Percentiles rank a stretch among this genome's conserved stretches.
Evolutionary conservation across 2,329 filamentous ascomycete species (phyloP).

Genomic region (Cytospora schulzeri): DNA sequence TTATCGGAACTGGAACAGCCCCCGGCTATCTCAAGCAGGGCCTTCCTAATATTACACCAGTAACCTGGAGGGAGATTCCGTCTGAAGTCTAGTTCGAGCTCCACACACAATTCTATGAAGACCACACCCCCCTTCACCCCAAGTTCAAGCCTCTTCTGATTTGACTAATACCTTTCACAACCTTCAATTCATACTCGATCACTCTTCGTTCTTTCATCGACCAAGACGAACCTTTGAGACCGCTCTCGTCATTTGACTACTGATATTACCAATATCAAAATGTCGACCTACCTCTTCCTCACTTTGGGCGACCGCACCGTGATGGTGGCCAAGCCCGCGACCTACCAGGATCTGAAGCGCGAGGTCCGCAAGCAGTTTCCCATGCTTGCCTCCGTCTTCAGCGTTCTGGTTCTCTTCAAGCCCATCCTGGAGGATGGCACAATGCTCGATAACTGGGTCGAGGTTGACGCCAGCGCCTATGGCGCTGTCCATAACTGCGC

Average conservation of each 20-base stretch:
- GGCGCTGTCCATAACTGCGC: neutral
- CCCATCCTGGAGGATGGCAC: neutral
- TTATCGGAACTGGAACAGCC: neutral
- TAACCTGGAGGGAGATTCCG: neutral
- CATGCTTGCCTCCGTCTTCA: neutral
- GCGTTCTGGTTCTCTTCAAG: neutral
- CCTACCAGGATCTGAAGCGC: slow-evolving; percentile 2
- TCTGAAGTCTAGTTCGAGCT: neutral
- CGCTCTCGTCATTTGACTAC: neutral
- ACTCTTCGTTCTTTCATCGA: neutral
- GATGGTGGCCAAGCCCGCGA: neutral
- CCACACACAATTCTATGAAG: neutral
- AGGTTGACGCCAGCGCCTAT: slow-evolving; percentile 14
- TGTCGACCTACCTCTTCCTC: slow-evolving; percentile 5
- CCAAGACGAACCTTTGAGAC: neutral
- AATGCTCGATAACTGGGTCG: neutral
- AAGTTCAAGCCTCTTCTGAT: neutral
- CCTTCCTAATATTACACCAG: neutral
- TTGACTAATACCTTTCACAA: neutral
- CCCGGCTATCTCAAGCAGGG: neutral
- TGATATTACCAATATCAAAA: neutral
- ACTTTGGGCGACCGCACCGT: slow-evolving; percentile 6
- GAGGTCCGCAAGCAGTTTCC: slow-evolving; percentile 2
- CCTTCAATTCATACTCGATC: neutral
- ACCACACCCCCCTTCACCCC: neutral